Percentiles rank a stretch among this genome's conserved stretches.
Conservation (phyloP, 2,329 filamentous ascomycete genomes). For the Lachnellula hyalina region DNA sequence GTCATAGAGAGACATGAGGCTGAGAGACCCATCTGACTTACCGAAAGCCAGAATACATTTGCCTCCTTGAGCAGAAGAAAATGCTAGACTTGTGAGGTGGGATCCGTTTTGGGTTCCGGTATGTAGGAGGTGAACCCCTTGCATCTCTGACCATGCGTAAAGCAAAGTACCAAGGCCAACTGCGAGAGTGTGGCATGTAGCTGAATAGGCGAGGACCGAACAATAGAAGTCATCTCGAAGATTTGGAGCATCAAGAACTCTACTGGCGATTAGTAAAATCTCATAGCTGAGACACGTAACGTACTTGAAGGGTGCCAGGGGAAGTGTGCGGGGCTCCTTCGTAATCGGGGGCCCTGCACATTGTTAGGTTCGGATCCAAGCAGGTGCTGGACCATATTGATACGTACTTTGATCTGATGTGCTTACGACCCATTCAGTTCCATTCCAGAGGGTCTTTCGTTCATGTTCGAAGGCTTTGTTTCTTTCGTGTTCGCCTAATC, state of each 20-base stretch:
- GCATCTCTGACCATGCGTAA: constrained; percentile 81
- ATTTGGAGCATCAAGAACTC: constrained; percentile 80
- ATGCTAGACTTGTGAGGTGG: constrained; percentile 79
- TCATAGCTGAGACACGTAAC: constrained; percentile 24
- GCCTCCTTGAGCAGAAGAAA: constrained; percentile 72
- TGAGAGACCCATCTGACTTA: constrained; percentile 69
- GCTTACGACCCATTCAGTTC: constrained; percentile 26
- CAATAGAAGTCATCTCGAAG: constrained; percentile 97
- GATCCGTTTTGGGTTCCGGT: constrained; percentile 43
- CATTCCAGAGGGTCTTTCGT: constrained; percentile 33
- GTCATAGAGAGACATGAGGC: constrained; percentile 73
- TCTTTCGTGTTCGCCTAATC: constrained; percentile 27
- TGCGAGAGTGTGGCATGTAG: constrained; percentile 68
- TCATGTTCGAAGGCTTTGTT: constrained; percentile 13
- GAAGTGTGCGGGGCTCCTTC: constrained; percentile 44
- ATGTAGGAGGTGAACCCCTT: constrained; percentile 56
- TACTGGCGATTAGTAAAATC: constrained; percentile 27
- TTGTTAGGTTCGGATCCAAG: constrained; percentile 7
- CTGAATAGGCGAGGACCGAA: constrained; percentile 80
- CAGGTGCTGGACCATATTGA: neutral
- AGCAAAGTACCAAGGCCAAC: constrained; percentile 76
- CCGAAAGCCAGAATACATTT: constrained; percentile 82
- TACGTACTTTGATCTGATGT: constrained; percentile 20
- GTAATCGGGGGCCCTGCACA: constrained; percentile 24
- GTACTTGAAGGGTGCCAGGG: constrained; percentile 72